phyloP scores from a whole-genome alignment of 2,329 filamentous ascomycete species.

The Cladosporium sp. region DNA sequence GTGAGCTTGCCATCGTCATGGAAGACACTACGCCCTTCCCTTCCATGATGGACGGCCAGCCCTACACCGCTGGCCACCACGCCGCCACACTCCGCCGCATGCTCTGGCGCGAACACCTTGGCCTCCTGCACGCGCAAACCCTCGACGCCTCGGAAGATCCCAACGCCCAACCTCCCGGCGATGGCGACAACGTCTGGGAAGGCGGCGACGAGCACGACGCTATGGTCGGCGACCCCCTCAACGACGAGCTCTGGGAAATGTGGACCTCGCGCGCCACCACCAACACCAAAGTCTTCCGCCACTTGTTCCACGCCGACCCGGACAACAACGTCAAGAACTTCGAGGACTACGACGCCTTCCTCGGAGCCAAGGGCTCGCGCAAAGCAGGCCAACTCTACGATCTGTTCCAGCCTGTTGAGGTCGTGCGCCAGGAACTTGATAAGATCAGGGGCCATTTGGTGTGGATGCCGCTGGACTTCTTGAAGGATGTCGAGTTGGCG shows the following conservation, averaged over 20 bases:
- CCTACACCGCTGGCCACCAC: constrained; percentile 76
- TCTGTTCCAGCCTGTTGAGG: constrained; percentile 68
- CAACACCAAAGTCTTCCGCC: constrained; percentile 75
- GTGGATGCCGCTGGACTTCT: constrained; percentile 90
- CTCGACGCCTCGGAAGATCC: constrained; percentile 64
- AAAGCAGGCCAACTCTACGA: constrained; percentile 88
- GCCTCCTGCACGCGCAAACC: constrained; percentile 72
- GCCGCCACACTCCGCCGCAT: constrained; percentile 78
- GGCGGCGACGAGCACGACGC: constrained; percentile 65
- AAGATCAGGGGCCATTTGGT: constrained; percentile 81
- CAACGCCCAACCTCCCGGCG: constrained; percentile 75
- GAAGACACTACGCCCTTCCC: constrained; percentile 73
- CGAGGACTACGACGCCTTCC: constrained; percentile 82
- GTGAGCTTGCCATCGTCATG: constrained; percentile 86
- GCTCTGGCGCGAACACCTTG: constrained; percentile 88
- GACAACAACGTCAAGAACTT: constrained; percentile 88
- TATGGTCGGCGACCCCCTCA: constrained; percentile 61
- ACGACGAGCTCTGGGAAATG: constrained; percentile 58
- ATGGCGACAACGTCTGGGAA: constrained; percentile 70
- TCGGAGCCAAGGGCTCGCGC: constrained; percentile 56
- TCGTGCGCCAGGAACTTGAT: constrained; percentile 74
- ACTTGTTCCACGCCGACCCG: constrained; percentile 83
- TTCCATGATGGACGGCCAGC: constrained; percentile 75
- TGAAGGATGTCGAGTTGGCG: constrained; percentile 83
- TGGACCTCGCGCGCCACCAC: constrained; percentile 69